phyloP scores from a whole-genome alignment of 768 basidiomycete genomes.

The Calocybe indica region DNA sequence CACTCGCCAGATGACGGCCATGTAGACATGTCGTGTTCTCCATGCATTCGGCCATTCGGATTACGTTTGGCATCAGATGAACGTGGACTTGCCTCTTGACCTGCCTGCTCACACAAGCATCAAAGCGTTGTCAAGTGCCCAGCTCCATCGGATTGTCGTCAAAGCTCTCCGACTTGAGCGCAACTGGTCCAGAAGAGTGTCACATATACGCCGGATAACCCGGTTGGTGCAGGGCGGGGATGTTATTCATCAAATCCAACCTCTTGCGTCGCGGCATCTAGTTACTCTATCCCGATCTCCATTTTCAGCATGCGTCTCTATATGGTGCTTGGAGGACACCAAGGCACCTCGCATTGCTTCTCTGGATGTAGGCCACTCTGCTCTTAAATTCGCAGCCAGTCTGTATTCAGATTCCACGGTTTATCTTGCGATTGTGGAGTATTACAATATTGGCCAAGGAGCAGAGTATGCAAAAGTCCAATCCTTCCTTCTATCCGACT shows the following conservation, averaged over 20 bases:
- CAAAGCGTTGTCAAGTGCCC: constrained; percentile 27
- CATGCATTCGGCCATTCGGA: constrained; percentile 46
- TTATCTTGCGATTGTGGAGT: constrained; percentile 8
- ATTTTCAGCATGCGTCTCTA: constrained; percentile 27
- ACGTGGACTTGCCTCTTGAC: constrained; percentile 42
- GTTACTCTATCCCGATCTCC: constrained; percentile 31
- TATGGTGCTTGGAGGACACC: constrained; percentile 36
- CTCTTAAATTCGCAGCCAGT: constrained; percentile 28
- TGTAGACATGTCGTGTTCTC: constrained; percentile 56
- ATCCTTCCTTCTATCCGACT: too few relatives aligned
- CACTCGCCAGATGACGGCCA: constrained; percentile 12
- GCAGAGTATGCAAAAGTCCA: too few relatives aligned
- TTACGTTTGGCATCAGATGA: constrained; percentile 51
- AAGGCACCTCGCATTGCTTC: constrained; percentile 19
- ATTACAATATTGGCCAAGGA: neutral
- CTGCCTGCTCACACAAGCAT: constrained; percentile 26
- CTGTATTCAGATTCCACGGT: constrained; percentile 13
- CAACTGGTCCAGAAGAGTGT: constrained; percentile 41
- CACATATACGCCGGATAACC: constrained; percentile 27
- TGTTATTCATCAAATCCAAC: constrained; percentile 38
- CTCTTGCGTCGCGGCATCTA: constrained; percentile 45
- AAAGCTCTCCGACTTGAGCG: constrained; percentile 42
- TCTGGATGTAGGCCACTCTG: constrained; percentile 17
- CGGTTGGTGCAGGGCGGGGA: constrained; percentile 18
- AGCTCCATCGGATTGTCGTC: constrained; percentile 35